Evolutionary conservation across 371 early-diverging fungal species (phyloP).

Genomic region (Rhizopus delemar): DNA sequence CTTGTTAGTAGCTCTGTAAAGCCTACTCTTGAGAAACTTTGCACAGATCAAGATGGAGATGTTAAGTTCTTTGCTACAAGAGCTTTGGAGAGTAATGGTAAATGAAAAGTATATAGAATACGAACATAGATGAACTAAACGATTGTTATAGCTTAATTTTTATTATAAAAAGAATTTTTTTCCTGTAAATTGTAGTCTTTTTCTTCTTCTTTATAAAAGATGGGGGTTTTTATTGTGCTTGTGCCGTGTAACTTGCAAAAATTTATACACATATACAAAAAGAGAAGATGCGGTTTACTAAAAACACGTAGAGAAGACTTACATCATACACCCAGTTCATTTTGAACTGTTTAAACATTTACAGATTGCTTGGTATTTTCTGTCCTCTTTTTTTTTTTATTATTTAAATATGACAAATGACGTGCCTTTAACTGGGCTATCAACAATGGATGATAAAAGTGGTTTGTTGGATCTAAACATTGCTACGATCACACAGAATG

Average conservation of each 20-base stretch:
- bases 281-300: neutral
- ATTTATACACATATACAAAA: neutral
- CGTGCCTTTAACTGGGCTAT: slow-evolving; percentile 45
- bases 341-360: slow-evolving; percentile 4
- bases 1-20: slow-evolving; percentile 71
- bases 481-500: slow-evolving; percentile 42
- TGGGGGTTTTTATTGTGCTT: neutral
- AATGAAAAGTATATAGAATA: slow-evolving; percentile 33
- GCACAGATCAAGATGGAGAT: slow-evolving; percentile 88
- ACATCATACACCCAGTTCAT: slow-evolving; percentile 2
- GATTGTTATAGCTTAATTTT: slow-evolving; percentile 31
- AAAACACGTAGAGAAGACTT: neutral
- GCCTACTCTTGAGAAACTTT: slow-evolving; percentile 81
- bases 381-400: neutral
- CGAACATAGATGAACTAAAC: slow-evolving; percentile 63
- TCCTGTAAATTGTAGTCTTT: slow-evolving; percentile 22
- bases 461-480: slow-evolving; percentile 43
- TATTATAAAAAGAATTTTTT: slow-evolving; percentile 6
- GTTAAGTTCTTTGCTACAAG: slow-evolving; percentile 89
- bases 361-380: slow-evolving; percentile 1
- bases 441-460: slow-evolving; percentile 47
- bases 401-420: slow-evolving; percentile 19
- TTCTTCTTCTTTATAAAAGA: slow-evolving; percentile 1
- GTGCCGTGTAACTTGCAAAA: slow-evolving; percentile 24
- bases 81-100: slow-evolving; percentile 64